Conservation (phyloP, 2,329 filamentous ascomycete species). For the Zasmidium angulare region DNA sequence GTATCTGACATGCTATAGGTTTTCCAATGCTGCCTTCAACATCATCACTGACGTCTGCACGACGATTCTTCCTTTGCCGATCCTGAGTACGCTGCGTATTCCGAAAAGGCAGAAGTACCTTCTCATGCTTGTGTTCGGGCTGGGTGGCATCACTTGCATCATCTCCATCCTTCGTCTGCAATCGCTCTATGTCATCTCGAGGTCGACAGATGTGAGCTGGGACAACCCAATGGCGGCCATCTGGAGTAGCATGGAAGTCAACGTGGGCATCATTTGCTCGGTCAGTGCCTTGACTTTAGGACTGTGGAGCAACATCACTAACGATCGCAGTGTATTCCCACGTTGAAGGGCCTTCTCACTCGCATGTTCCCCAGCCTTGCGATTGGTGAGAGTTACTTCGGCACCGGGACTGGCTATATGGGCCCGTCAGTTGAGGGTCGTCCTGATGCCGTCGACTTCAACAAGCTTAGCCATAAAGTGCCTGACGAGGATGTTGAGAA, state of each 20-base stretch:
- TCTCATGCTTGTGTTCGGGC: conserved; percentile 33
- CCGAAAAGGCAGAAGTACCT: conserved; percentile 27
- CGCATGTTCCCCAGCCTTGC: conserved; percentile 12
- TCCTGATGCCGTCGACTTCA: neutral
- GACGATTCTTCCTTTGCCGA: conserved; percentile 32
- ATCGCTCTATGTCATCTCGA: conserved; percentile 22
- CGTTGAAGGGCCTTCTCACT: conserved; percentile 16
- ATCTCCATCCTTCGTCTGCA: conserved; percentile 26
- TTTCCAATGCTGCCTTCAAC: conserved; percentile 29
- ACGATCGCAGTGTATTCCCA: conserved; percentile 13
- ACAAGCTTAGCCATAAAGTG: neutral
- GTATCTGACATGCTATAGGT: conserved; percentile 7
- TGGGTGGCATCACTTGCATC: conserved; percentile 29
- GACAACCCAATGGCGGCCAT: conserved; percentile 23
- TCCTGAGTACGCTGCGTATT: conserved; percentile 28
- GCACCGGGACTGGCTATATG: neutral
- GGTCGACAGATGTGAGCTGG: conserved; percentile 23
- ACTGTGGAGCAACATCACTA: neutral
- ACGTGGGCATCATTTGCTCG: conserved; percentile 29
- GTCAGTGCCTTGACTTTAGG: neutral
- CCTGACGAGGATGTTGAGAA: neutral
- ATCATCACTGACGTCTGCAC: conserved; percentile 34
- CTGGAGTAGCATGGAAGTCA: conserved; percentile 25
- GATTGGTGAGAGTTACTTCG: conserved; percentile 10
- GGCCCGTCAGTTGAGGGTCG: neutral